Base-by-base conservation (phyloP, 2,329 filamentous ascomycete species). In the Colletotrichum eremochloae region DNA sequence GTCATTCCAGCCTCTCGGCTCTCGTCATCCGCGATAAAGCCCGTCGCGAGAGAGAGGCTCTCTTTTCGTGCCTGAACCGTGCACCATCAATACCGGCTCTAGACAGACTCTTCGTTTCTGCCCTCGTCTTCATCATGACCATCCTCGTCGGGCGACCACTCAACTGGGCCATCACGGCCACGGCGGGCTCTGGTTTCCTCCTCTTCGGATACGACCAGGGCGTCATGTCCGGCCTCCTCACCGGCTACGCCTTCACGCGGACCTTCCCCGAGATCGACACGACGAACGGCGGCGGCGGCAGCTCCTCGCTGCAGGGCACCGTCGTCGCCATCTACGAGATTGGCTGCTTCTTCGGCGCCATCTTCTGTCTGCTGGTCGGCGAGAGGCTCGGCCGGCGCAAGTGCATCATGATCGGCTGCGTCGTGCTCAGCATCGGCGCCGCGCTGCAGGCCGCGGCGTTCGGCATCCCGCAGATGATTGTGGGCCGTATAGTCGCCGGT, bases 261-360 rank as follows among this genome's bases (percentile, higher is more conserved):
- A 78, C 76, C 0, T 81, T 81, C 63, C 80, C 80, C 15, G 78
- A 80, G 73, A 81, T 82, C 31, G 79, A 82, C 67, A 80, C 83
- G 0, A 82, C 80, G 1, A 64, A 72, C 65, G 69, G 69, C 53
- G 73, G 77, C 0, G 72, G 73, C 7, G 83, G 83, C 1, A 84
- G 82, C 63, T 81, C 83, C 3, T 83, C 83, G 7, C 75, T 85
- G 9, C 84, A 86, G 74, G 84, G 84, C 29, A 84, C 82, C 38
- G 83, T 85, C 1, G 82, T 84, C 29, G 82, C 84, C 33, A 83
- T 85, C n/a, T 85, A 85, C 68, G 83, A 85, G 67, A 81, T 86
- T 31, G 86, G 86, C 1, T 86, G 84, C 73, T 85, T 86, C 76
- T 79, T 85, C 20, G 84, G 85, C 44, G 82, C 85, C 55, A 80